A percentile compares a stretch with the other conserved stretches of the same genome.
These are phyloP conservation scores for Takakia lepidozioides DNA, from an alignment of 225 moss, liverwort and hornwort species.

Conservation along the genomic window DNA sequence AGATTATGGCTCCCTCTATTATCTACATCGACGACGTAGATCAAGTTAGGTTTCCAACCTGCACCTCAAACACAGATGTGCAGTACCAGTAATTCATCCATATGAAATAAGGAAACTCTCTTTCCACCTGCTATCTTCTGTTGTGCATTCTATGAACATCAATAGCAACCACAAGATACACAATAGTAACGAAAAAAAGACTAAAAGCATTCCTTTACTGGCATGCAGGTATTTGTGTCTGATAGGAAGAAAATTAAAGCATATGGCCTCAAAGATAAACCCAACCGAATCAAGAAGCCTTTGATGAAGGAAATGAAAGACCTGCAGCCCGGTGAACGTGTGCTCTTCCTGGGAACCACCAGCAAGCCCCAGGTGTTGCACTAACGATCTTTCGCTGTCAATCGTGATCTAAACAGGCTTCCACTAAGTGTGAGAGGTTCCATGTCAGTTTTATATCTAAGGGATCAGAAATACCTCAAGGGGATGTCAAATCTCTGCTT, in stretches of 20 bases:
- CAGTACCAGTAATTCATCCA: too few species aligned
- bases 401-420: background rate
- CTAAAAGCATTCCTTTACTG: background rate
- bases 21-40: slow-evolving; percentile 85
- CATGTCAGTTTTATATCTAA: too few species aligned
- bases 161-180: background rate
- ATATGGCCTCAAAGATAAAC: slow-evolving; percentile 79
- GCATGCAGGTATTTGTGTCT: slow-evolving; percentile 65
- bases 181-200: background rate
- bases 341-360: slow-evolving; percentile 67
- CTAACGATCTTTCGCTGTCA: background rate
- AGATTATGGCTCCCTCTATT: slow-evolving; percentile 83
- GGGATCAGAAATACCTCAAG: too few species aligned
- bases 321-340: slow-evolving; percentile 58
- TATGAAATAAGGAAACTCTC: too few species aligned
- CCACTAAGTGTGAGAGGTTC: too few species aligned
- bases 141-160: too few species aligned
- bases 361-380: slow-evolving; percentile 56
- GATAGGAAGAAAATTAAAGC: slow-evolving; percentile 71
- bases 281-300: slow-evolving; percentile 70
- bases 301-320: slow-evolving; percentile 70
- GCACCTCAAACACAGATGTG: too few species aligned
- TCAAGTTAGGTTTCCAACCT: slow-evolving; percentile 45
- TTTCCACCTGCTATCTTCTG: too few species aligned
- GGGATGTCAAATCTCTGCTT: too few species aligned